Evolutionary conservation across 768 basidiomycete genomes (phyloP).

Genomic region (Boletus edulis): DNA sequence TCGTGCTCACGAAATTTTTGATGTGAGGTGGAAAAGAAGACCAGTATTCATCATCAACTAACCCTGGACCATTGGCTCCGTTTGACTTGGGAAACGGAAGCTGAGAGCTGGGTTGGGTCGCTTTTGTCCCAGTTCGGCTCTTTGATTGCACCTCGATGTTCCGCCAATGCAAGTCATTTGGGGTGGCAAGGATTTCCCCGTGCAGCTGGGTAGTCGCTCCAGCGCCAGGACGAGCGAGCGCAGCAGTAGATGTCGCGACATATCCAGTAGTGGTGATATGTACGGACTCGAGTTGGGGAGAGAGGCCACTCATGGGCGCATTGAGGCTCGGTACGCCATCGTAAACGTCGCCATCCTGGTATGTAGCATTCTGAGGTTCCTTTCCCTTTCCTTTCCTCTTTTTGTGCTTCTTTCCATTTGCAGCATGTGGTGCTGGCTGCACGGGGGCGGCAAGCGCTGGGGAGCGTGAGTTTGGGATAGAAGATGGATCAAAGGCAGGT

Average conservation of each 20-base stretch:
- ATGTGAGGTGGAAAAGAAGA: slow-evolving; percentile 65
- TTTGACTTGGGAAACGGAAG: slow-evolving; percentile 23
- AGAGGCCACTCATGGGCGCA: slow-evolving; percentile 35
- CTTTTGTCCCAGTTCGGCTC: slow-evolving; percentile 26
- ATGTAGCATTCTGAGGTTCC: slow-evolving; percentile 15
- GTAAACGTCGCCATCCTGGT: slow-evolving; percentile 15
- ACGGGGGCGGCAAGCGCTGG: slow-evolving; percentile 6
- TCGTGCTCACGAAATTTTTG: slow-evolving; percentile 59
- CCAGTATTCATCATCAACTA: slow-evolving; percentile 67
- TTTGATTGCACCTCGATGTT: slow-evolving; percentile 30
- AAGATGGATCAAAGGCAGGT: slow-evolving; percentile 3
- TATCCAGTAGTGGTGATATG: slow-evolving; percentile 46
- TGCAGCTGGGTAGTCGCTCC: slow-evolving; percentile 41
- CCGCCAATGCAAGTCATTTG: slow-evolving; percentile 59
- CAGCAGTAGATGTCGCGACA: slow-evolving; percentile 36
- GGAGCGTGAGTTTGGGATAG: slow-evolving; percentile 5
- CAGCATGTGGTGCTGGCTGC: slow-evolving; percentile 6
- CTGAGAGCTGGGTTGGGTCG: slow-evolving; percentile 14
- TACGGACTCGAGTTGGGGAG: slow-evolving; percentile 48
- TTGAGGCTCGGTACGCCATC: slow-evolving; percentile 28
- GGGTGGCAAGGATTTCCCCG: slow-evolving; percentile 58
- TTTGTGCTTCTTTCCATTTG: slow-evolving; percentile 40
- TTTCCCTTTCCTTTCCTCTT: slow-evolving; percentile 45
- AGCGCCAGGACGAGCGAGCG: slow-evolving; percentile 31
- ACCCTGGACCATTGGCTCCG: slow-evolving; percentile 16